Conservation (phyloP, 108 stramenopile species). For the Skeletonema menzelii region DNA sequence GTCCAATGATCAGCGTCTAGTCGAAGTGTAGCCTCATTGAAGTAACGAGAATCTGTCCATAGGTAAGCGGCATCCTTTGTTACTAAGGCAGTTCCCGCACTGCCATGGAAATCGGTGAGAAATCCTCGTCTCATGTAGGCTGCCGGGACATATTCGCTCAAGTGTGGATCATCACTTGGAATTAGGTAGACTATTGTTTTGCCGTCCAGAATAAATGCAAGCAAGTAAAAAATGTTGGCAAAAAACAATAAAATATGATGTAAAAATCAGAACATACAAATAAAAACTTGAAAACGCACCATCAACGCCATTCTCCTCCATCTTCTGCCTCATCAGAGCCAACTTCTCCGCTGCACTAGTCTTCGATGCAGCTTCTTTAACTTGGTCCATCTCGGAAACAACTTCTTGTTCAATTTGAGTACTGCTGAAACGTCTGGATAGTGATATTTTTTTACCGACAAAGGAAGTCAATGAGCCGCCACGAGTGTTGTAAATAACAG, state of each 20-base stretch:
- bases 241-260: not conserved
- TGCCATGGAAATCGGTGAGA: slow-evolving; percentile 91
- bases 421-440: not conserved
- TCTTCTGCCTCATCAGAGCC: slow-evolving; percentile 52
- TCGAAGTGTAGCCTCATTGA: slow-evolving; percentile 87
- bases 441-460: not conserved
- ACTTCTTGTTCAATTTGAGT: not conserved
- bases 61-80: slow-evolving; percentile 58
- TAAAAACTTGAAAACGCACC: slow-evolving; percentile 18
- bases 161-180: slow-evolving; percentile 90
- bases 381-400: slow-evolving; percentile 9
- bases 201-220: not conserved
- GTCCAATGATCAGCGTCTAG: slow-evolving; percentile 71
- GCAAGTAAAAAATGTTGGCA: not conserved
- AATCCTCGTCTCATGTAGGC: slow-evolving; percentile 89
- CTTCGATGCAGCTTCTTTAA: slow-evolving; percentile 3
- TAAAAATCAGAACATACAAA: not conserved
- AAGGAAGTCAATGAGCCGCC: not conserved
- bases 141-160: slow-evolving; percentile 95
- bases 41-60: slow-evolving; percentile 98
- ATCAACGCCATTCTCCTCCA: slow-evolving; percentile 68
- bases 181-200: slow-evolving; percentile 58
- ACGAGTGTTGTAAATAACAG: not conserved
- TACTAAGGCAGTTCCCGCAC: slow-evolving; percentile 95
- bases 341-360: slow-evolving; percentile 59